Evolutionary conservation across 2,329 filamentous ascomycete genomes (phyloP).

Genomic region (Penicillium sp.): DNA sequence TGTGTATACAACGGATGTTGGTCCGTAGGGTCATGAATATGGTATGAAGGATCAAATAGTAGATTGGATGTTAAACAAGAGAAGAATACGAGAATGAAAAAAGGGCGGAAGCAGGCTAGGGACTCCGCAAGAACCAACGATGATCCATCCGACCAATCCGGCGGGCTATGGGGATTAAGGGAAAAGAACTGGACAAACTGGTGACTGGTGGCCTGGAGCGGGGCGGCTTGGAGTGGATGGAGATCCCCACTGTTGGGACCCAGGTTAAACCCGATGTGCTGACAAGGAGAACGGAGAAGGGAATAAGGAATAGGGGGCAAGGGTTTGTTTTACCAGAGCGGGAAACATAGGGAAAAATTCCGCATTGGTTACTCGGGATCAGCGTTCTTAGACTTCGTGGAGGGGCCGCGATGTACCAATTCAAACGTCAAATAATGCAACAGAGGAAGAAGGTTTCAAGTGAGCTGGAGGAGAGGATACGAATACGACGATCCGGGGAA

Average conservation of each 20-base stretch:
- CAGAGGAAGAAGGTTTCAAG: neutral
- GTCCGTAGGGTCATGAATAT: neutral
- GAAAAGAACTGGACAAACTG: neutral
- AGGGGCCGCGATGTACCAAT: too few species aligned
- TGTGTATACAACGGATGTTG: constrained; percentile 2
- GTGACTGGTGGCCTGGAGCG: neutral
- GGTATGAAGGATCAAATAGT: neutral
- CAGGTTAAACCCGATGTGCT: constrained; percentile 3
- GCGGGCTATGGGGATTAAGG: neutral
- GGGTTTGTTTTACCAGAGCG: neutral
- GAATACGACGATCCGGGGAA: constrained; percentile 7
- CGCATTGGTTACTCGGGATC: neutral
- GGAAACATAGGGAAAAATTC: neutral
- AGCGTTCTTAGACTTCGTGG: neutral
- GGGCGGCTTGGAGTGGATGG: constrained; percentile 16
- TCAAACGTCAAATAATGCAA: neutral
- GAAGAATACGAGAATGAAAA: constrained; percentile 1
- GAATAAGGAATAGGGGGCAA: neutral
- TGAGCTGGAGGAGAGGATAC: neutral
- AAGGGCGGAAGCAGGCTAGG: neutral
- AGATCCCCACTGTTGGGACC: constrained; percentile 7
- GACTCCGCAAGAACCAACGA: constrained; percentile 6
- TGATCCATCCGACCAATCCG: constrained; percentile 11
- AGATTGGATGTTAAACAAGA: neutral
- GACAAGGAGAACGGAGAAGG: neutral